Percentiles rank a stretch among this genome's conserved stretches.
Evolutionary conservation across 2,329 filamentous ascomycete species (phyloP).

Genomic region (Trichoderma sp.): DNA sequence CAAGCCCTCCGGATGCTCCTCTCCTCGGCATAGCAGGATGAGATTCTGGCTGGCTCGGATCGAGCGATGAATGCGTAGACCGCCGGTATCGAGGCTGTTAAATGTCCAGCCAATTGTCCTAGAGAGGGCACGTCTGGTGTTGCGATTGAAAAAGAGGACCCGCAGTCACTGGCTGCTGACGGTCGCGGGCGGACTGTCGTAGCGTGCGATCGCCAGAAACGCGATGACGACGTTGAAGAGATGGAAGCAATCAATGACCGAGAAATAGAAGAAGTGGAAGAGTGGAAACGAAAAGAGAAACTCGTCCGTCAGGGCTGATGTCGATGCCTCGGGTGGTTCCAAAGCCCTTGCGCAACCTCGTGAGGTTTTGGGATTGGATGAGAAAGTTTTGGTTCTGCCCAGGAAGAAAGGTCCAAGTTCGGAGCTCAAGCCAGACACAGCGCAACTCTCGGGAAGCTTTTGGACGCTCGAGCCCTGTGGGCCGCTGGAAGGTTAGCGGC

Average conservation of each 20-base stretch:
- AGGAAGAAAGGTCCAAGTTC: background rate
- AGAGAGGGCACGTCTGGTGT: background rate
- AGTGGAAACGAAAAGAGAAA: background rate
- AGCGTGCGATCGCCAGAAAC: background rate
- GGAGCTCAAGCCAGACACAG: background rate
- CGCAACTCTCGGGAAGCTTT: background rate
- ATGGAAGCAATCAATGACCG: background rate
- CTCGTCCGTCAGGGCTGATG: background rate
- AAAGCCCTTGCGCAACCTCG: conserved; percentile 14
- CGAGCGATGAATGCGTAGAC: background rate
- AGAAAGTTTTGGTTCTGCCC: background rate
- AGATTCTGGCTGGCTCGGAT: background rate
- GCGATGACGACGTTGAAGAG: background rate
- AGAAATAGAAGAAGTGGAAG: background rate
- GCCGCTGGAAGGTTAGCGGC: conserved; percentile 7
- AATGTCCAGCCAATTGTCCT: background rate
- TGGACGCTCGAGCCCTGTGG: conserved; percentile 1
- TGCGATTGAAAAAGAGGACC: background rate
- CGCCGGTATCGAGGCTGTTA: background rate
- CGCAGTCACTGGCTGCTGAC: conserved; percentile 5
- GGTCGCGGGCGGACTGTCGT: background rate
- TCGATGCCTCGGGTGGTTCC: background rate
- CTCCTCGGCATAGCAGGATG: conserved; percentile 29
- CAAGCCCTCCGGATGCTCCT: conserved; percentile 33
- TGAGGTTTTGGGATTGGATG: background rate